These are phyloP conservation scores for Ambrosiella beaveri DNA, from an alignment of 2,329 filamentous ascomycete species.

Conservation along the genomic window DNA sequence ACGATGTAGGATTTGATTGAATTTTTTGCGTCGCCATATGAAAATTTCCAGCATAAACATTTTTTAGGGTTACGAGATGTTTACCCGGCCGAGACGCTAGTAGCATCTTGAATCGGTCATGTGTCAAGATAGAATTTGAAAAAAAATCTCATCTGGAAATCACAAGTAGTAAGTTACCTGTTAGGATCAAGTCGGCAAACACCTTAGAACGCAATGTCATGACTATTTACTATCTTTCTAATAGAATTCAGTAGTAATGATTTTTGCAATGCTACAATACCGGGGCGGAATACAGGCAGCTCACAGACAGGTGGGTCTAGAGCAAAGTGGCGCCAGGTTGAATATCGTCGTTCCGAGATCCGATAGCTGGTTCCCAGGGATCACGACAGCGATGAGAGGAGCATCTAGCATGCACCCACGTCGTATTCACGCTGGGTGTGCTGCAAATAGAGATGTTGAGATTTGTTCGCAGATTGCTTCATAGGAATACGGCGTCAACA, in stretches of 20 bases:
- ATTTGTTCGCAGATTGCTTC: not conserved
- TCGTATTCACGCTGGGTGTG: not conserved
- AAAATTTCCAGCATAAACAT: no score
- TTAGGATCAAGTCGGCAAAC: not conserved
- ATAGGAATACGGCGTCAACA: not conserved
- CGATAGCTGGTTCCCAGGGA: not conserved
- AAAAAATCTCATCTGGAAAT: not conserved
- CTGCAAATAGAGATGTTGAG: not conserved
- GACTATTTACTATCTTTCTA: no score
- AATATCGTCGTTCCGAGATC: not conserved
- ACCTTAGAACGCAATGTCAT: no score
- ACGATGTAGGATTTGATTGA: not conserved
- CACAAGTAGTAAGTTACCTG: not conserved
- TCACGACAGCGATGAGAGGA: not conserved
- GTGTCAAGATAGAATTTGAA: not conserved
- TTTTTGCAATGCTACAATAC: no score
- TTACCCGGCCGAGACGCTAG: not conserved
- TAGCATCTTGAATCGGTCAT: not conserved
- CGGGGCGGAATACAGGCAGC: not conserved
- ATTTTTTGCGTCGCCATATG: not conserved
- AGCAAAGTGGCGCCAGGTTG: not conserved
- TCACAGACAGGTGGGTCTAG: not conserved
- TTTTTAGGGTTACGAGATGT: not conserved
- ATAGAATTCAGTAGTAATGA: not conserved
- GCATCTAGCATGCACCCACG: not conserved